Evolutionary conservation across 352 stramenopile species (phyloP).

Genomic region (Phytophthora citricola): DNA sequence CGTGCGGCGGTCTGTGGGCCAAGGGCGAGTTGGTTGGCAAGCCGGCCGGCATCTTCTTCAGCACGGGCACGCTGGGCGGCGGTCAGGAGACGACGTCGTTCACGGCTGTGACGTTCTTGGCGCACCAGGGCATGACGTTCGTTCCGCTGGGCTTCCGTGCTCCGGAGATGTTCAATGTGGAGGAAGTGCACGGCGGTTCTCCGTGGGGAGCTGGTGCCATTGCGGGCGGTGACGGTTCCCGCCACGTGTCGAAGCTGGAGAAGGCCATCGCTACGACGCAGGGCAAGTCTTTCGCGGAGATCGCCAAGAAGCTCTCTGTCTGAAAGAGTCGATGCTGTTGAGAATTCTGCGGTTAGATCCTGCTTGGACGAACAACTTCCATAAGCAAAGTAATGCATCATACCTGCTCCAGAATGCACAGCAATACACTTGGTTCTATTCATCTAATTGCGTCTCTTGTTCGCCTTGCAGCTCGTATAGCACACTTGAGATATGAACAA

Average conservation of each 20-base stretch:
- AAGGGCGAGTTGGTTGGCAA: conserved; percentile 17
- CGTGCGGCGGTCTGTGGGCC: conserved; percentile 7
- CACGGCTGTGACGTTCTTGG: conserved; percentile 18
- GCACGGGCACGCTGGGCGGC: conserved; percentile 9
- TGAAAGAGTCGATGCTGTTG: not conserved
- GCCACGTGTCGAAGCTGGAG: conserved; percentile 17
- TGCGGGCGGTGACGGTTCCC: conserved; percentile 7
- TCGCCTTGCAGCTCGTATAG: conserved; percentile 39
- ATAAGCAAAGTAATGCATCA: not conserved
- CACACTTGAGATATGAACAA: conserved; percentile 43
- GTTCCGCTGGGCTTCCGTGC: conserved; percentile 21
- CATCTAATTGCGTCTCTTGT: conserved; percentile 17
- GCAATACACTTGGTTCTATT: conserved; percentile 6
- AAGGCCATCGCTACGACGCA: conserved; percentile 71
- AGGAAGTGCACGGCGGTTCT: conserved; percentile 21
- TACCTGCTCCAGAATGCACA: too few relatives aligned
- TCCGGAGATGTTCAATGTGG: conserved; percentile 14
- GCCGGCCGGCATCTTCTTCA: conserved; percentile 16
- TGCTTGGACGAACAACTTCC: conserved; percentile 66
- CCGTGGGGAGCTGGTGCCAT: conserved; percentile 18
- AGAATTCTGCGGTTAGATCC: conserved; percentile 32
- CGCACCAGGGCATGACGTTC: conserved; percentile 19
- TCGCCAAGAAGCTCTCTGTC: conserved; percentile 73
- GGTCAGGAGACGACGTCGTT: conserved; percentile 15
- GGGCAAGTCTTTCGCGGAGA: conserved; percentile 80